Evolutionary conservation across 805 yeast species (phyloP), one percentile per base, ranked within the genome.

Genomic region (Ogataea minuta): DNA sequence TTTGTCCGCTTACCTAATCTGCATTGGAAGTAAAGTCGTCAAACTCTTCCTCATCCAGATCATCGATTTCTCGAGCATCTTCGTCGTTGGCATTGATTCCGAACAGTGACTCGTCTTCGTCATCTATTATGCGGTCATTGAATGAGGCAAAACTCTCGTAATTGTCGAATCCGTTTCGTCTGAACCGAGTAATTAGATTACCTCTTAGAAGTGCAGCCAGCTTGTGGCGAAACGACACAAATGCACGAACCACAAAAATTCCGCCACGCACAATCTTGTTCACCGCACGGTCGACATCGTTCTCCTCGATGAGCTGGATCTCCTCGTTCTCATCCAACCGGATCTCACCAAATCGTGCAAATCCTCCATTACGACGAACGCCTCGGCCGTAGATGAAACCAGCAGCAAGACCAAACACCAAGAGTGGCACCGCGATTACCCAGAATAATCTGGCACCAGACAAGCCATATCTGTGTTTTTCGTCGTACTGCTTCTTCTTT

Each of bases 361-460:
- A 78, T 0, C 89, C 89, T 16, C 90, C 90, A 56, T 82, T 82
- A 50, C 89, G 70, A 43, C 86, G 77, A 44, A 86, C 78, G 37
- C 95, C 95, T 54, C 81, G 76, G 45, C 84, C 88, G 59, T 84
- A 89, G 15, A 88, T 79, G 56, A 86, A 76, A 74, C 79, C 81
- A 2, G 68, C 54, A 2, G 81, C 74, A n/a, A 70, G 66, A 6
- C 74, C 53, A 43, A 76, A 72, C 2, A 79, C 76, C 1, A 64
- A 38, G 3, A 82, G 42, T 11, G 95, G 91, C 12, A 84, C 51
- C 7, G 76, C 51, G 13, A 86, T 62, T 2, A 84, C 68, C 21
- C 77, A 39, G 33, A 77, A 63, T 41, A 83, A 58, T 10, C 76
- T 70, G 14, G 70, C 64, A 0, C 87, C 83, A 9, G 68, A 72